These are phyloP conservation scores for Papilionanthe hybrid DNA, from an alignment of 116 monocot species.

Conservation along the genomic window DNA sequence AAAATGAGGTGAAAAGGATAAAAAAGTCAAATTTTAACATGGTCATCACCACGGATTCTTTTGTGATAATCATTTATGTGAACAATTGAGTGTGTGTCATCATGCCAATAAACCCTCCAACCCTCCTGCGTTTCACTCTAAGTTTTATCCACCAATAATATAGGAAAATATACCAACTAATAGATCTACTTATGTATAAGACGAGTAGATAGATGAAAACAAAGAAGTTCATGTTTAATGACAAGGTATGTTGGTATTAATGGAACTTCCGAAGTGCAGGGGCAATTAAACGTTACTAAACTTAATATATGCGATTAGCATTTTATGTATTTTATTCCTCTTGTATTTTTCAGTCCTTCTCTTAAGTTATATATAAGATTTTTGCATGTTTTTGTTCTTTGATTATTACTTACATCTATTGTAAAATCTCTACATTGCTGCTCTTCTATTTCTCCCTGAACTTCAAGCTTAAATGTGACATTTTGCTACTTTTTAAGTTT, in stretches of 20 bases:
- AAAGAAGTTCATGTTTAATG: neutral
- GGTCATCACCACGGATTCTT: neutral
- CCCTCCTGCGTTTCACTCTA: neutral
- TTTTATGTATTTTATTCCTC: neutral
- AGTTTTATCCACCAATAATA: neutral
- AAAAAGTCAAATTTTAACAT: neutral
- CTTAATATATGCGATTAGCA: neutral
- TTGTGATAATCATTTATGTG: neutral
- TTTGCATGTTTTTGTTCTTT: neutral
- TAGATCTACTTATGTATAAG: neutral
- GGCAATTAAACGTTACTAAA: neutral
- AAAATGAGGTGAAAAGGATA: neutral
- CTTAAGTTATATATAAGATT: too few relatives aligned
- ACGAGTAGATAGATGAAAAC: neutral
- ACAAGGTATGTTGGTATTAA: neutral
- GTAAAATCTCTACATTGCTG: neutral
- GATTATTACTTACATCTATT: neutral
- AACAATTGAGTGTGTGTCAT: neutral
- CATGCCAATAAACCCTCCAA: neutral
- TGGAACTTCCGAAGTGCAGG: neutral
- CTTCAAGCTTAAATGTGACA: neutral
- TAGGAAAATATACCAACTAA: neutral
- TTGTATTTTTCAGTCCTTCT: neutral
- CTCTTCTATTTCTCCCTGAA: neutral
- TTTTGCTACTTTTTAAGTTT: neutral